Conservation (phyloP, 2,329 filamentous ascomycete genomes). For the Cytospora mali region DNA sequence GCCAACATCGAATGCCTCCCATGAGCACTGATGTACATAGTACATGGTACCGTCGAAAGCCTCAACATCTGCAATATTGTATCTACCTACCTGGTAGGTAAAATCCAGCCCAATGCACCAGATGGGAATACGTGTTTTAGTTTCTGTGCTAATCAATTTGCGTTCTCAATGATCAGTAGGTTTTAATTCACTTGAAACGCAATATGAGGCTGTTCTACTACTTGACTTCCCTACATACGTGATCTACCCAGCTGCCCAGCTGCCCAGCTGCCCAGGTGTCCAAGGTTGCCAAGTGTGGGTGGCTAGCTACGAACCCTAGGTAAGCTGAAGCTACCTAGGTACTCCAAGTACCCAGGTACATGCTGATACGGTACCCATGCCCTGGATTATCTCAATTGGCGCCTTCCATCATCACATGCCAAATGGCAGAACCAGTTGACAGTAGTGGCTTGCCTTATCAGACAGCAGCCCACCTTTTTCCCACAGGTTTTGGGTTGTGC, state of each 20-base stretch:
- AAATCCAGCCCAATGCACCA: neutral
- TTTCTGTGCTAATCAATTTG: too few relatives aligned
- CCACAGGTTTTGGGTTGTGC: constrained; percentile 6
- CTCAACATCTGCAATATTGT: neutral
- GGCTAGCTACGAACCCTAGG: too few relatives aligned
- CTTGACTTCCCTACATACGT: too few relatives aligned
- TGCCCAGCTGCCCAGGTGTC: too few relatives aligned
- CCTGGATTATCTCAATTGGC: too few relatives aligned
- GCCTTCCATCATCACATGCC: neutral
- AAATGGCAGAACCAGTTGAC: too few relatives aligned
- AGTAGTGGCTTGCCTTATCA: neutral
- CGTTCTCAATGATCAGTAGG: too few relatives aligned
- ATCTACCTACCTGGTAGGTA: neutral
- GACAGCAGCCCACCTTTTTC: constrained; percentile 17
- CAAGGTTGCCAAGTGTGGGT: too few relatives aligned
- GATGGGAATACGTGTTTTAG: neutral
- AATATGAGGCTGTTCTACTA: too few relatives aligned
- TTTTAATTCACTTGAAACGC: too few relatives aligned
- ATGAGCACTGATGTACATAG: neutral
- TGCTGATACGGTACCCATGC: too few relatives aligned
- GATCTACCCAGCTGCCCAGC: too few relatives aligned
- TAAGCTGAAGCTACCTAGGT: neutral
- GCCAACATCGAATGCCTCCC: constrained; percentile 3
- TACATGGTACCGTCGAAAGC: neutral
- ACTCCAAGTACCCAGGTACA: neutral